Evolutionary conservation across 177 flowering plant species (phyloP), one percentile per base, ranked within the genome.

Genomic region (Vitis hybrid): DNA sequence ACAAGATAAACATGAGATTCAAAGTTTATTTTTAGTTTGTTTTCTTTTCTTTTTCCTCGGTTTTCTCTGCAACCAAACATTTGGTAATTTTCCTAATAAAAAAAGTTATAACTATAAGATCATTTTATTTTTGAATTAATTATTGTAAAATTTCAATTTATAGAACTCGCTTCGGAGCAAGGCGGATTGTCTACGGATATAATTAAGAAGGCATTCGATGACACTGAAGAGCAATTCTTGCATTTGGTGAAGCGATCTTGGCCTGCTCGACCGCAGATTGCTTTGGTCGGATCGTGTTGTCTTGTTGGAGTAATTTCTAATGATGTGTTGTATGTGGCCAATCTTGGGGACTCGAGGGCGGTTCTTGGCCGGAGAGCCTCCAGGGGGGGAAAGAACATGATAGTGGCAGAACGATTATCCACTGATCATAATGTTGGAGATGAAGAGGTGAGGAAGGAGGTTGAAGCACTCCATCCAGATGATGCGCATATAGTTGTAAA

Each of bases 381-480:
- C 0, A 70, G 28, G 2, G 75, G 73, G 3, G 65, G 65, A 53
- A 67, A 22, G 58, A 61, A 54, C 33, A 10, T 79, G 20, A 76
- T 77, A 12, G 66, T 61, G 66, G 84, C 86, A 2, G 82, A 81
- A 68, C 52, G 84, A 19, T 71, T 83, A 47, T 71, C 81, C 3
- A 78, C 69, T 14, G 86, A 83, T 73, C 86, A 81, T 66, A 83
- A 83, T 73, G 84, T 81, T 68, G 84, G 70, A 2, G 82, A 63
- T 58, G 86, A 81, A 59, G 82, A 75, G 50, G 80, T 80, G 22
- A 81, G 86, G 71, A 81, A 70, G 73, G 86, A 81, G 73, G 77
- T 81, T n/a, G 70, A 72, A 18, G 83, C 79, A 4, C 79, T 78
- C 64, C 86, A 83, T 73, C 84, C 86, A 1, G 84, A 83, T 79